Percentiles rank a stretch among this genome's conserved stretches.
Conservation (phyloP, 2,329 filamentous ascomycete genomes). For the Aspergillus bombycis region DNA sequence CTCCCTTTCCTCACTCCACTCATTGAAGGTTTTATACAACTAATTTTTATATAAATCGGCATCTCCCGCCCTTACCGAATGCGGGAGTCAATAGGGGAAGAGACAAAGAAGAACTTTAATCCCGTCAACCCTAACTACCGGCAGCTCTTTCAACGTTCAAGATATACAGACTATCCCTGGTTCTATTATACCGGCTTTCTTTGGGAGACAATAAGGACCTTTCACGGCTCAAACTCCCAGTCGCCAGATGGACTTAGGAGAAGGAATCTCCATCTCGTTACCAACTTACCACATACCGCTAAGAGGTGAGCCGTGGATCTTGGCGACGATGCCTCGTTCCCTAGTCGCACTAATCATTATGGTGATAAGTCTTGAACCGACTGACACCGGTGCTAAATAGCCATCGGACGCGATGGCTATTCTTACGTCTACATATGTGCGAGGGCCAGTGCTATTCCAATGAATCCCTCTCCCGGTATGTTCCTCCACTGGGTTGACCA, state of each 20-base stretch:
- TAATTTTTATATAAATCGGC: no score
- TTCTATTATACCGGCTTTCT: background rate
- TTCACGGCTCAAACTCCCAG: background rate
- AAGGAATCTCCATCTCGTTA: background rate
- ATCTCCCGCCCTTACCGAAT: background rate
- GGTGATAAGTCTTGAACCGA: background rate
- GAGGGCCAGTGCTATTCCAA: background rate
- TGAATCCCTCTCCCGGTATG: background rate
- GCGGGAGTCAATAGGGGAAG: background rate
- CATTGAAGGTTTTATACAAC: no score
- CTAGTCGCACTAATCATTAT: background rate
- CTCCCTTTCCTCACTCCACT: no score
- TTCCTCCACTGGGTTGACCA: background rate
- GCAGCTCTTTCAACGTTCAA: no score
- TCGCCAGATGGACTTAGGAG: background rate
- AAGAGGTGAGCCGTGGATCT: background rate
- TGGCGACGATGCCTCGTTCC: background rate
- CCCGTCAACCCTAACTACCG: background rate
- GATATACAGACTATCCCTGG: background rate
- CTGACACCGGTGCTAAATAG: background rate
- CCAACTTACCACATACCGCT: background rate
- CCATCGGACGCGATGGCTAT: background rate
- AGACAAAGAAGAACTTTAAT: no score
- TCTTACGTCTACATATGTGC: no score
- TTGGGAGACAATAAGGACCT: background rate